phyloP scores from a whole-genome alignment of 768 basidiomycete species.

The Daedaleopsis nitida region DNA sequence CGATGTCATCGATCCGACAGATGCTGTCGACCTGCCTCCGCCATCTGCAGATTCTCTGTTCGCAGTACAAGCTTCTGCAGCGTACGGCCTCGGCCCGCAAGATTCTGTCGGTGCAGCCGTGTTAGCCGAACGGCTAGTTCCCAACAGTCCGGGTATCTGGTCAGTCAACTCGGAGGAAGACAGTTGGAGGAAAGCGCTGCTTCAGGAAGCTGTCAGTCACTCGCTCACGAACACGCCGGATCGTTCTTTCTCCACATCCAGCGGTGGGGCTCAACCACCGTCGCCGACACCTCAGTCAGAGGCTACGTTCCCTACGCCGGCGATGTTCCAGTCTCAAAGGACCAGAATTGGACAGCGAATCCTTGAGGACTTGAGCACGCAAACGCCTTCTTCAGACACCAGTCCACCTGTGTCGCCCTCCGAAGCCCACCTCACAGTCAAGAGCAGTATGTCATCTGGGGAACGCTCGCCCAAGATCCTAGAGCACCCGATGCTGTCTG shows the following conservation, averaged over 20 bases:
- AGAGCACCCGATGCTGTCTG: slow-evolving; percentile 10
- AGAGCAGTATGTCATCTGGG: not conserved
- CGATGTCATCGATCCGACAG: slow-evolving; percentile 80
- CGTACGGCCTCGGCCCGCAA: slow-evolving; percentile 71
- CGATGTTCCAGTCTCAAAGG: not conserved
- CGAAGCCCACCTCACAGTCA: not conserved
- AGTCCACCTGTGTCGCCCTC: slow-evolving; percentile 2
- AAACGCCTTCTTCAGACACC: not conserved
- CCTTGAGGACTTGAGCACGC: slow-evolving; percentile 10
- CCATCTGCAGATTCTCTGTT: slow-evolving; percentile 71
- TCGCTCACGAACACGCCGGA: slow-evolving; percentile 62
- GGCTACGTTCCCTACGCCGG: slow-evolving; percentile 9
- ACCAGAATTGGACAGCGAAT: slow-evolving; percentile 17
- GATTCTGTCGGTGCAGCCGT: slow-evolving; percentile 76
- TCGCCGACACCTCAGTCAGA: slow-evolving; percentile 18
- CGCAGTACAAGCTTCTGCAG: slow-evolving; percentile 72
- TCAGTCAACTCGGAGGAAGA: slow-evolving; percentile 57
- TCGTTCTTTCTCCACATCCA: slow-evolving; percentile 38
- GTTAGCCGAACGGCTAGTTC: slow-evolving; percentile 73
- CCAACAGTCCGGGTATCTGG: slow-evolving; percentile 60
- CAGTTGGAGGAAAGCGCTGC: slow-evolving; percentile 74
- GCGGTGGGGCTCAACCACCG: slow-evolving; percentile 10
- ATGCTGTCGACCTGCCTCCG: slow-evolving; percentile 76
- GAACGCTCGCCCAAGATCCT: slow-evolving; percentile 9
- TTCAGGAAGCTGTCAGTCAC: slow-evolving; percentile 78